Percentiles rank a stretch among this genome's conserved stretches.
phyloP scores from a whole-genome alignment of 1,284 basidiomycete species.

The Cronartium ribicola region DNA sequence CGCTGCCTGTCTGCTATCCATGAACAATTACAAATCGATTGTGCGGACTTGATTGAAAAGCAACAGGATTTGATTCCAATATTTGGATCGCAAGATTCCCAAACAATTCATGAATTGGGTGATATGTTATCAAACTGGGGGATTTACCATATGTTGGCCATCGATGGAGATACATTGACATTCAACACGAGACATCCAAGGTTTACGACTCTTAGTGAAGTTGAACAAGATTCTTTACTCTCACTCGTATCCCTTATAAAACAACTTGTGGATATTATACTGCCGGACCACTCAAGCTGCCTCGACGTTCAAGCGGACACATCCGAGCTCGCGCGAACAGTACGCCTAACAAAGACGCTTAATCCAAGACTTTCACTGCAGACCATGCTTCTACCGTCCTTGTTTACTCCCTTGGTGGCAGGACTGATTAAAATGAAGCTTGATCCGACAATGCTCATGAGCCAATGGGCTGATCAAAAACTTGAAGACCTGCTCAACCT shows the following conservation, averaged over 20 bases:
- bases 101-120: constrained; percentile 8
- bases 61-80: neutral
- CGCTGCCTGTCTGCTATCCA: neutral
- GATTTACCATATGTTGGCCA: neutral
- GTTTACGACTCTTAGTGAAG: neutral
- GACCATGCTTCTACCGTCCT: constrained; percentile 1
- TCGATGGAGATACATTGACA: neutral
- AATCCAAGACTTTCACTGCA: constrained; percentile 1
- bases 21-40: neutral
- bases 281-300: neutral
- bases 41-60: neutral
- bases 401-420: constrained; percentile 5
- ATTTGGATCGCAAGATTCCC: neutral
- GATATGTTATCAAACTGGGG: constrained; percentile 6
- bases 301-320: neutral
- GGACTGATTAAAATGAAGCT: constrained; percentile 9
- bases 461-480: constrained; percentile 9
- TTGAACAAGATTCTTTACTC: neutral
- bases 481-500: constrained; percentile 8
- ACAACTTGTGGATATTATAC: neutral
- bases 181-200: neutral
- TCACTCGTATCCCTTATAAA: neutral
- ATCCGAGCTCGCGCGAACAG: neutral
- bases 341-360: neutral
- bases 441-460: neutral